phyloP scores from a whole-genome alignment of 768 basidiomycete genomes.

The Sarcodon sp. region DNA sequence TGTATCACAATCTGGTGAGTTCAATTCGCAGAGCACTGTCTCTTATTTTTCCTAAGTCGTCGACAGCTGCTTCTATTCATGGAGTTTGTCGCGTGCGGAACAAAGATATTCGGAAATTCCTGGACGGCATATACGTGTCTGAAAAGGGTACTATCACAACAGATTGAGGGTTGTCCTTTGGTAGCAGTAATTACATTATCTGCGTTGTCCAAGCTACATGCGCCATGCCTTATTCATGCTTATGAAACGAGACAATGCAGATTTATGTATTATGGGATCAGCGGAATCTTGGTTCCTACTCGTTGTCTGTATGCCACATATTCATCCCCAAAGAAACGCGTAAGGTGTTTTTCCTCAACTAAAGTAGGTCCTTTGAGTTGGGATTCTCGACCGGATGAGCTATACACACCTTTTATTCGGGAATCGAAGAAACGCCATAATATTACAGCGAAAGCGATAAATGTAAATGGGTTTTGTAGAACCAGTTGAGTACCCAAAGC shows the following conservation, averaged over 20 bases:
- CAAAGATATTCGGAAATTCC: slow-evolving; percentile 99
- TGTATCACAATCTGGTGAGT: slow-evolving; percentile 88
- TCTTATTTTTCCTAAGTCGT: not conserved
- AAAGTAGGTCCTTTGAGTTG: not conserved
- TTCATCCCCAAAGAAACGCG: slow-evolving; percentile 83
- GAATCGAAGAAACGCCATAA: slow-evolving; percentile 82
- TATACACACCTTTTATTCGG: slow-evolving; percentile 60
- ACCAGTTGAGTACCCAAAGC: slow-evolving; percentile 88
- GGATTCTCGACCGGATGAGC: not conserved
- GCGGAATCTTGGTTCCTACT: slow-evolving; percentile 85
- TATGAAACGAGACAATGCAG: slow-evolving; percentile 15
- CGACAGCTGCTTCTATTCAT: slow-evolving; percentile 86
- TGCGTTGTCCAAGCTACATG: not conserved
- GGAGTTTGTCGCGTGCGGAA: slow-evolving; percentile 94
- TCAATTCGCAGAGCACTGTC: not conserved
- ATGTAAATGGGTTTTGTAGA: slow-evolving; percentile 74
- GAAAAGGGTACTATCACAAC: slow-evolving; percentile 54
- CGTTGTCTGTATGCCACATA: slow-evolving; percentile 64
- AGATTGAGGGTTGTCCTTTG: slow-evolving; percentile 17
- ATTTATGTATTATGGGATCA: slow-evolving; percentile 40
- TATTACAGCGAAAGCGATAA: slow-evolving; percentile 48
- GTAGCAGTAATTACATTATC: slow-evolving; percentile 12
- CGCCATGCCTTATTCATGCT: slow-evolving; percentile 3
- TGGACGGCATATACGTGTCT: slow-evolving; percentile 89
- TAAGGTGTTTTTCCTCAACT: slow-evolving; percentile 76